Base-by-base conservation (phyloP, 1,284 basidiomycete species). In the Hortiboletus rubellus region DNA sequence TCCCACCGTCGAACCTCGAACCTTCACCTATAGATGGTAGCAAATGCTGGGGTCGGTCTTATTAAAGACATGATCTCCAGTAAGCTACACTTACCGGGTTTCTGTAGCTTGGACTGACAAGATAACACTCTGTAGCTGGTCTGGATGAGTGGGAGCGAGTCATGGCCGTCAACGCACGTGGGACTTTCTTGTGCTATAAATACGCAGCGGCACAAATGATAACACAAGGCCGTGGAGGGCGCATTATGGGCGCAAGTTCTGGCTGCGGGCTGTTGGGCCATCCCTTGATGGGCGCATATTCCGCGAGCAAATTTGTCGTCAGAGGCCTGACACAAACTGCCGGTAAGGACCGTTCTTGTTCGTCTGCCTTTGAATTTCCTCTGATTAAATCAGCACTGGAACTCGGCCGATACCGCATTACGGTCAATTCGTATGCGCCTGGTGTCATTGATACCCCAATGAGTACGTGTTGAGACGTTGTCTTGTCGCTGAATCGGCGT, bases 201-300 rank as follows among this genome's bases (percentile, higher is more conserved):
- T 65, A 72, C 12, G 74, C 73, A 5, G 75, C 71, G 11, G 43
- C 46, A 5, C 68, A 72, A 36, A 73, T 76, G 73, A 66, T 75
- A 47, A 55, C 56, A 52, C 74, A 76, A 63, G 74, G 72, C 38
- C 63, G 61, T n/a, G 74, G 76, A 3, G 77, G 77, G 7, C 59
- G 74, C 8, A 70, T 78, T 18, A 72, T 79, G 11, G 76, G 72
- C 5, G 68, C 71, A 12, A 69, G 64, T 12, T 74, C 72, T 7
- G 0, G 63, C 3, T 48, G 54, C 5, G 70, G 71, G 14, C 67
- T 66, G 46, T 0, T 54, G 10, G 63, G 63, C 36, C 12, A n/a
- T 2, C 48, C 57, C 2, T 37, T 53, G 1, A 4, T 7, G 18
- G 31, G 38, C 1, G 56, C 62, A 2, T 73, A 73, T 52, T 42